A percentile compares a stretch with the other conserved stretches of the same genome.
Conservation (phyloP, 31 red algal species). For the Endocladia muricata region DNA sequence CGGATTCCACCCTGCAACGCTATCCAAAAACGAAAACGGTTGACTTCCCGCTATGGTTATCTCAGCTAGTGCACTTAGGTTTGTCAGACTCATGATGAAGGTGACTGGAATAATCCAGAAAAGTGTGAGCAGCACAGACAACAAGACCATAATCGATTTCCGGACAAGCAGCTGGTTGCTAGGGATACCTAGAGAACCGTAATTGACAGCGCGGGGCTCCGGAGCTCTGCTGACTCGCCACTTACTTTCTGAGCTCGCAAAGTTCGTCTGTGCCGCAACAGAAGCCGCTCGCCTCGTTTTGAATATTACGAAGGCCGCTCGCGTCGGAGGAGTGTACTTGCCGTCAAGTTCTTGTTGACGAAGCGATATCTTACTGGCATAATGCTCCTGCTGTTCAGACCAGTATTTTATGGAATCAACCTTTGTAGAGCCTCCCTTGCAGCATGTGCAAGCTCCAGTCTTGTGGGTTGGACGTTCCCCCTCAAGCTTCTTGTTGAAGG, state of each 20-base stretch:
- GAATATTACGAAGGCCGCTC: conserved; percentile 54
- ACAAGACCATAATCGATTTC: conserved; percentile 12
- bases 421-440: neutral
- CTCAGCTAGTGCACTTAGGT: conserved; percentile 45
- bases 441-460: neutral
- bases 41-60: conserved; percentile 2
- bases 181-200: conserved; percentile 38
- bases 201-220: conserved; percentile 72
- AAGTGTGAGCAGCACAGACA: conserved; percentile 37
- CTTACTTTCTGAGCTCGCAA: conserved; percentile 18
- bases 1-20: conserved; percentile 18
- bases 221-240: conserved; percentile 59
- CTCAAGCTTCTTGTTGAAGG: conserved; percentile 7
- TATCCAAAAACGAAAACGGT: conserved; percentile 50
- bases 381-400: conserved; percentile 30
- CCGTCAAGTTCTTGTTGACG: conserved; percentile 4
- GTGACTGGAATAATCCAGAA: conserved; percentile 76
- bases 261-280: conserved; percentile 59
- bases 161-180: conserved; percentile 15
- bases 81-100: conserved; percentile 58
- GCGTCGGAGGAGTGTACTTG: conserved; percentile 18
- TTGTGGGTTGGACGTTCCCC: conserved; percentile 18
- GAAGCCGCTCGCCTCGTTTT: conserved; percentile 33
- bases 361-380: neutral
- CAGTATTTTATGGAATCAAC: conserved; percentile 55